A percentile compares a stretch with the other conserved stretches of the same genome.
phyloP scores from a whole-genome alignment of 768 basidiomycete species.

The Trametes elegans region DNA sequence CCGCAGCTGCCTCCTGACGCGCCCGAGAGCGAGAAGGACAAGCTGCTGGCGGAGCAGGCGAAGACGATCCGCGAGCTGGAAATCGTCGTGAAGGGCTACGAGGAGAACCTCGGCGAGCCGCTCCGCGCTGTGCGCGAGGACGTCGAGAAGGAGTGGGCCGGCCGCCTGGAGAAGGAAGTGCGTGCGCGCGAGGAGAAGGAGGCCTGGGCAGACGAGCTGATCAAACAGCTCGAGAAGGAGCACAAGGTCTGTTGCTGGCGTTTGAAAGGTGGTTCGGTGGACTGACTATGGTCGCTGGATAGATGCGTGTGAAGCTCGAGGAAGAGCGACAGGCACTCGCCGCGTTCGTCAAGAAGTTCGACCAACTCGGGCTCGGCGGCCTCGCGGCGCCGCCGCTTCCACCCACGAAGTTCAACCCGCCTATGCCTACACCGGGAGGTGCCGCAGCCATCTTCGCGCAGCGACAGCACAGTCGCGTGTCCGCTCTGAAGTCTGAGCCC shows the following conservation, averaged over 20 bases:
- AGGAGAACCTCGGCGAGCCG: conserved; percentile 71
- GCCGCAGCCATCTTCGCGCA: conserved; percentile 49
- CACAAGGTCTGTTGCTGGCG: conserved; percentile 48
- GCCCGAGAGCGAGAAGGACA: conserved; percentile 72
- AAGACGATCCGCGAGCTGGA: conserved; percentile 80
- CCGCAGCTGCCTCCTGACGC: conserved; percentile 65
- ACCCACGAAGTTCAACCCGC: conserved; percentile 42
- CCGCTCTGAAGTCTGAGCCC: conserved; percentile 27
- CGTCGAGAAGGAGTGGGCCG: conserved; percentile 70
- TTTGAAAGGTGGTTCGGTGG: neutral
- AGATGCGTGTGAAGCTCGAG: conserved; percentile 65
- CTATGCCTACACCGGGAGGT: conserved; percentile 52
- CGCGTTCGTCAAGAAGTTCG: conserved; percentile 81
- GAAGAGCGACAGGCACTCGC: conserved; percentile 76
- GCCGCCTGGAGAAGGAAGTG: conserved; percentile 55
- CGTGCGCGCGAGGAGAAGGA: conserved; percentile 66
- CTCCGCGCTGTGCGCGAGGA: conserved; percentile 65
- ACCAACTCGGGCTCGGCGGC: conserved; percentile 57
- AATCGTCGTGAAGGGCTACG: conserved; percentile 65
- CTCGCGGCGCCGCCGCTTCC: conserved; percentile 30
- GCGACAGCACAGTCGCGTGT: conserved; percentile 38
- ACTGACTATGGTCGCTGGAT: neutral
- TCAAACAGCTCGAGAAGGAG: conserved; percentile 76
- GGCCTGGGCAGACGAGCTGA: conserved; percentile 71
- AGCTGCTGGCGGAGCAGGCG: conserved; percentile 66